Conservation (phyloP, 495 filamentous ascomycete species). For the Podospora anserina region DNA sequence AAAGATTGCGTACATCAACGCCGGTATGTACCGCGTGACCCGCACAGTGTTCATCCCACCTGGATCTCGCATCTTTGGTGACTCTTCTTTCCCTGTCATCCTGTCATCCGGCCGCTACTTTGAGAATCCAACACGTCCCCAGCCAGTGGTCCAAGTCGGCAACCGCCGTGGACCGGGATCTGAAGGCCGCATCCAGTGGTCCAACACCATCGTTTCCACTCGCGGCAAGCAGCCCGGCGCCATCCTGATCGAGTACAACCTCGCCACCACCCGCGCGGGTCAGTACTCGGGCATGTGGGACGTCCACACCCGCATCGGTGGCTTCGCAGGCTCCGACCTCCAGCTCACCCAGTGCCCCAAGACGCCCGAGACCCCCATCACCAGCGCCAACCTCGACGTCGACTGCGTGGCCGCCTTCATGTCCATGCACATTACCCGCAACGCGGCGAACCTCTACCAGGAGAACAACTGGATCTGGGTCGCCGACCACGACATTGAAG, state of each 20-base stretch:
- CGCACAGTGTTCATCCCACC: slow-evolving; percentile 72
- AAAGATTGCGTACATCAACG: slow-evolving; percentile 80
- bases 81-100: slow-evolving; percentile 82
- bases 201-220: slow-evolving; percentile 71
- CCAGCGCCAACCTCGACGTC: slow-evolving; percentile 40
- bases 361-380: slow-evolving; percentile 48
- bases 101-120: slow-evolving; percentile 65
- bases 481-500: slow-evolving; percentile 72
- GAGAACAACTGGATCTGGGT: slow-evolving; percentile 72
- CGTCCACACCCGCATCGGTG: slow-evolving; percentile 78
- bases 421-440: slow-evolving; percentile 62
- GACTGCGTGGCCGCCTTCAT: slow-evolving; percentile 67
- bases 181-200: slow-evolving; percentile 72
- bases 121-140: slow-evolving; percentile 60
- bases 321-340: slow-evolving; percentile 71
- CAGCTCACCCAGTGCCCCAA: slow-evolving; percentile 69
- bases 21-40: slow-evolving; percentile 77
- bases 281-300: slow-evolving; percentile 82
- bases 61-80: slow-evolving; percentile 70
- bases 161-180: slow-evolving; percentile 53
- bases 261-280: slow-evolving; percentile 52
- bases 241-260: slow-evolving; percentile 84
- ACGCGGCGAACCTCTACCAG: slow-evolving; percentile 53
- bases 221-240: slow-evolving; percentile 73
- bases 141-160: slow-evolving; percentile 70